Evolutionary conservation across 176 grass and related monocot genomes (phyloP).

Genomic region (Pontederia crassipes): DNA sequence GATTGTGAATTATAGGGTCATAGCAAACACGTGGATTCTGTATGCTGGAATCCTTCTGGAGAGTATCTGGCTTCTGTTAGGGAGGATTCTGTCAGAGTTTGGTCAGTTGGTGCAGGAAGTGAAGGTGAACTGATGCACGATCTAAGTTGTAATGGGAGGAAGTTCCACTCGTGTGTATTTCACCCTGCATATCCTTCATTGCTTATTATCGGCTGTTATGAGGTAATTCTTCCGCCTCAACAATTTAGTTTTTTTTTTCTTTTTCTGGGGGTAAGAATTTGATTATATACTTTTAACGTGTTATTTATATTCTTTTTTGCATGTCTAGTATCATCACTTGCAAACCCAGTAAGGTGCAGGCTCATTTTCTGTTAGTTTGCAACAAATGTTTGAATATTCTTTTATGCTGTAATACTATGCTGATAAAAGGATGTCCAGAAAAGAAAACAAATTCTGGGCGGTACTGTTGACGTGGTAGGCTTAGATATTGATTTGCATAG

Average conservation of each 20-base stretch:
- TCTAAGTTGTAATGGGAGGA: conserved; percentile 69
- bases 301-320: background rate
- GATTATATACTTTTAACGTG: background rate
- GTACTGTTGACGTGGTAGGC: too few relatives aligned
- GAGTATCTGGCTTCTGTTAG: conserved; percentile 88
- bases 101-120: conserved; percentile 61
- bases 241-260: background rate
- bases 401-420: too few relatives aligned
- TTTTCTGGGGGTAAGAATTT: background rate
- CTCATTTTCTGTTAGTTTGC: too few relatives aligned
- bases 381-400: too few relatives aligned
- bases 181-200: conserved; percentile 59
- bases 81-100: conserved; percentile 77
- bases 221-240: conserved; percentile 40
- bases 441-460: too few relatives aligned
- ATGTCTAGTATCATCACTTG: too few relatives aligned
- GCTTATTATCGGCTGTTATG: conserved; percentile 80
- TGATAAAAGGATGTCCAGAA: too few relatives aligned
- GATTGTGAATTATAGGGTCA: conserved; percentile 54
- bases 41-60: conserved; percentile 83
- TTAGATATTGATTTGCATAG: too few relatives aligned
- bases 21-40: conserved; percentile 51
- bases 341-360: too few relatives aligned
- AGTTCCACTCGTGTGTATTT: conserved; percentile 93
- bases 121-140: conserved; percentile 77